Evolutionary conservation across 345 rosid genomes (phyloP).

Genomic region (Eucalyptus pauciflora): DNA sequence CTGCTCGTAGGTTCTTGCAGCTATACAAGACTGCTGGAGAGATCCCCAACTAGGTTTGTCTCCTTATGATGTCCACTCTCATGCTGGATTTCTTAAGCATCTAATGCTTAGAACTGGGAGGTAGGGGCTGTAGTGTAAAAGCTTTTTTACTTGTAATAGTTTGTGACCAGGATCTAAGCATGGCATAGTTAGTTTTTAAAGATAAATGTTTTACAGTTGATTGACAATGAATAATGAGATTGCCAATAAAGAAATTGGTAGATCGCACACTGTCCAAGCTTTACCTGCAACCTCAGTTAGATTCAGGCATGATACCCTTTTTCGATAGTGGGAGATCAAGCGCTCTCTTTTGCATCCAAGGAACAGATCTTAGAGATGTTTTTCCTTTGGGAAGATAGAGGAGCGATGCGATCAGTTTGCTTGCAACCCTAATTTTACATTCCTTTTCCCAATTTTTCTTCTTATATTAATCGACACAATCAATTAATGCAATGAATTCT

Average conservation of each 20-base stretch:
- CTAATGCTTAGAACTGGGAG: slow-evolving; percentile 93
- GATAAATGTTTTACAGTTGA: neutral
- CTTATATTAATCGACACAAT: neutral
- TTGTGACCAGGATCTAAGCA: neutral
- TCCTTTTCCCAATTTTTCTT: neutral
- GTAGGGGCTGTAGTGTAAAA: slow-evolving; percentile 12
- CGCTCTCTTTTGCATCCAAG: neutral
- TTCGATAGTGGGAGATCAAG: neutral
- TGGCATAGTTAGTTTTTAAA: neutral
- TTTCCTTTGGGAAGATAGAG: neutral
- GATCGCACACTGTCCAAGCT: neutral
- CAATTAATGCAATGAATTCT: neutral
- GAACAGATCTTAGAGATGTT: neutral
- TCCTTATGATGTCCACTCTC: slow-evolving; percentile 75
- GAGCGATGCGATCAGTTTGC: neutral
- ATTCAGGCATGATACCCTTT: neutral
- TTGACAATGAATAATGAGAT: neutral
- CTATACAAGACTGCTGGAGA: slow-evolving; percentile 82
- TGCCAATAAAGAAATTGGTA: neutral
- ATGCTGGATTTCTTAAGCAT: slow-evolving; percentile 89
- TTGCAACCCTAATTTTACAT: neutral
- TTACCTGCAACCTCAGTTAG: neutral
- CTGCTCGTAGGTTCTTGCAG: slow-evolving; percentile 54
- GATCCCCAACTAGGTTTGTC: slow-evolving; percentile 61
- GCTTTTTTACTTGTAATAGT: neutral